Evolutionary conservation across 495 filamentous ascomycete species (phyloP), one percentile per base, ranked within the genome.

Genomic region (Cercophora newfieldiana): DNA sequence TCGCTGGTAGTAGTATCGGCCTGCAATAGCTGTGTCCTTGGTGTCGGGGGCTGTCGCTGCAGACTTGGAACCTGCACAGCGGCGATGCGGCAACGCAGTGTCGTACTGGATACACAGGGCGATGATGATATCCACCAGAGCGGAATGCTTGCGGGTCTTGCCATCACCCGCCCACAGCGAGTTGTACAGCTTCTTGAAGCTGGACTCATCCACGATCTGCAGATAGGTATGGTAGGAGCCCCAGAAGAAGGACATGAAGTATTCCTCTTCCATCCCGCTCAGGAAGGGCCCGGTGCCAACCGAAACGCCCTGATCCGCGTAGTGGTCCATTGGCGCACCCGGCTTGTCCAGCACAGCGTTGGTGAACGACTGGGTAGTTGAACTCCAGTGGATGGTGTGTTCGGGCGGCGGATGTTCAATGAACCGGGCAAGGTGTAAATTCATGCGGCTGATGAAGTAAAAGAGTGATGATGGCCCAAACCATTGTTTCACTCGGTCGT

Each of bases 41-140:
- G 44, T 61, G 67, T 70, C n/a, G n/a, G n/a, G n/a, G n/a, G n/a
- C n/a, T n/a, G n/a, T n/a, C n/a, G n/a, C 48, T 14, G 58, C 22
- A 33, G 59, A 63, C n/a, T 33, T 54, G 12, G 44, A 33, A 55
- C 56, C 66, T 30, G 33, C 44, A 7, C n/a, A n/a, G n/a, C 48
- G 29, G 66, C 81, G 47, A 19, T 74, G 67, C 1, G 71, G 68
- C 1, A 71, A 58, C 7, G 77, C 70, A 29, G 78, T 75, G 19
- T 78, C 79, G 59, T 82, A 81, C 69, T 86, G 83, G 77, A 87
- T 84, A 60, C 80, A 84, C 18, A 86, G 54, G 8, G 85, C 85
- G 22, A 88, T 70, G 33, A 86, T 69, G 19, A 86, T 83, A 63
- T 88, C 85, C 12, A 83, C 82, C 1, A 87, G 76, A 5, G 84